Conservation (phyloP, 2,329 filamentous ascomycete genomes). For the Pseudomassariella vexata region DNA sequence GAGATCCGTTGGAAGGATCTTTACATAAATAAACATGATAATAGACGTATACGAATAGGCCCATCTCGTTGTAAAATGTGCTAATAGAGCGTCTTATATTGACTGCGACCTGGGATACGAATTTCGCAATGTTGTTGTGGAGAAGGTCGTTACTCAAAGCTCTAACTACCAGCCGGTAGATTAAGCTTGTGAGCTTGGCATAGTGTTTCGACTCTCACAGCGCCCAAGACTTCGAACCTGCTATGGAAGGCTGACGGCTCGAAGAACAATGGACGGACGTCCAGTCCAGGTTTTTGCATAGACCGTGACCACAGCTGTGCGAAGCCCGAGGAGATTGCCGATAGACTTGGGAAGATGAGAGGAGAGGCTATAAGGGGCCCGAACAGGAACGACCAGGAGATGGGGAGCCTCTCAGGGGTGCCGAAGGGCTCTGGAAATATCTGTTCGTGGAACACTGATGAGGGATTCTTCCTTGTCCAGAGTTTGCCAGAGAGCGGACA, state of each 20-base stretch:
- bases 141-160: slow-evolving; percentile 26
- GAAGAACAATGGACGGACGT: slow-evolving; percentile 16
- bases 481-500: slow-evolving; percentile 9
- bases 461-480: not conserved
- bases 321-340: slow-evolving; percentile 23
- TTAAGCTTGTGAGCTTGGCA: slow-evolving; percentile 32
- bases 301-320: slow-evolving; percentile 17
- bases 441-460: no score
- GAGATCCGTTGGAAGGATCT: slow-evolving; percentile 2
- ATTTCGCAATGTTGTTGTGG: slow-evolving; percentile 18
- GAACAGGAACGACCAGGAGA: slow-evolving; percentile 38
- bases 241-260: slow-evolving; percentile 20
- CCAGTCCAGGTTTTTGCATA: slow-evolving; percentile 28
- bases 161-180: slow-evolving; percentile 33
- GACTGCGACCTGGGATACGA: slow-evolving; percentile 31
- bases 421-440: slow-evolving; percentile 31
- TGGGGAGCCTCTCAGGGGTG: slow-evolving; percentile 27
- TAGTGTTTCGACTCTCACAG: slow-evolving; percentile 23
- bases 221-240: slow-evolving; percentile 23
- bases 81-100: slow-evolving; percentile 32
- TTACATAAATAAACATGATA: slow-evolving; percentile 18
- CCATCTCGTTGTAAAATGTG: slow-evolving; percentile 26
- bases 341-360: slow-evolving; percentile 31
- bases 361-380: slow-evolving; percentile 28
- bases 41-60: slow-evolving; percentile 25